A percentile compares a stretch with the other conserved stretches of the same genome.
Conservation (phyloP, 441 rosid genomes). For the Adansonia grandidieri region DNA sequence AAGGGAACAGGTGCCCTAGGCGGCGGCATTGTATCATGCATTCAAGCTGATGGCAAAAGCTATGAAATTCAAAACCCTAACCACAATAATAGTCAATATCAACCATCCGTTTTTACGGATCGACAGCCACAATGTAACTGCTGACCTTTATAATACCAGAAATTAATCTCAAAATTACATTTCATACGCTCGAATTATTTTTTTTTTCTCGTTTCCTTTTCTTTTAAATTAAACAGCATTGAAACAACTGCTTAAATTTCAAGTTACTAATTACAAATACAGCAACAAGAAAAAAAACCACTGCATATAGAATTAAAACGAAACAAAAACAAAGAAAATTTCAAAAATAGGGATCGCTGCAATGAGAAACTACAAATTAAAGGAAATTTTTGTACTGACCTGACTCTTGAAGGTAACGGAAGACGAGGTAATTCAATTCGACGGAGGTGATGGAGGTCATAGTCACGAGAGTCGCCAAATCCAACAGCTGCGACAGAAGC, state of each 20-base stretch:
- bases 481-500: slow-evolving; percentile 16
- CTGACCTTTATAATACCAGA: not conserved
- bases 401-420: slow-evolving; percentile 96
- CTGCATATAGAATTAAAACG: slow-evolving; percentile 2
- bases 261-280: not conserved
- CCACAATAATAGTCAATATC: slow-evolving; percentile 2
- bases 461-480: slow-evolving; percentile 25
- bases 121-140: not conserved
- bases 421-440: slow-evolving; percentile 86
- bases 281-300: not conserved
- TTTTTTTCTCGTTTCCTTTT: not conserved
- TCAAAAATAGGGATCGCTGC: not conserved
- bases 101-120: slow-evolving; percentile 6
- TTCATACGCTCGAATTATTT: not conserved
- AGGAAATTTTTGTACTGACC: slow-evolving; percentile 43
- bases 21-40: not conserved
- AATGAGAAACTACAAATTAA: not conserved
- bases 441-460: slow-evolving; percentile 82
- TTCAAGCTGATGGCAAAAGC: not conserved
- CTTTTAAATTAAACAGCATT: not conserved
- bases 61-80: slow-evolving; percentile 22
- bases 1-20: not conserved
- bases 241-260: not conserved
- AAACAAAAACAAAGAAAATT: not conserved
- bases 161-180: not conserved